These are phyloP conservation scores for Hypomontagnella submonticulosa DNA, from an alignment of 495 filamentous ascomycete species.

Conservation along the genomic window DNA sequence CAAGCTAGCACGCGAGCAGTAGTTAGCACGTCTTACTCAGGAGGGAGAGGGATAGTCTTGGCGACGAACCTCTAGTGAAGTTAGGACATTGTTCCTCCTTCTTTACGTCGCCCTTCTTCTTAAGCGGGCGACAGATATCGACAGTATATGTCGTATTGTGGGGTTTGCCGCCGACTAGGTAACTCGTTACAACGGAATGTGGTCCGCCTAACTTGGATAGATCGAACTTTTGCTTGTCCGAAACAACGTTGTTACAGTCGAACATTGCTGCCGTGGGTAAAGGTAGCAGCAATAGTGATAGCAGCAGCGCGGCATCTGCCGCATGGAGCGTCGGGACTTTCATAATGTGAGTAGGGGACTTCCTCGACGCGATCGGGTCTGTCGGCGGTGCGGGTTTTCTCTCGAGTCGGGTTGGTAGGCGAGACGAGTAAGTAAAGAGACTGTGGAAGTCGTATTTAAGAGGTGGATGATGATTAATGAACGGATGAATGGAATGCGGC, in stretches of 20 bases:
- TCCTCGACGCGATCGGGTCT: slow-evolving; percentile 25
- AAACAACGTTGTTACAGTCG: slow-evolving; percentile 70
- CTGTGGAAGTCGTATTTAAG: slow-evolving; percentile 13
- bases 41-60: slow-evolving; percentile 7
- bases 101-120: slow-evolving; percentile 58
- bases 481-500: slow-evolving; percentile 10
- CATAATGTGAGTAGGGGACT: slow-evolving; percentile 28
- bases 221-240: slow-evolving; percentile 70
- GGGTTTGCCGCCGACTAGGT: slow-evolving; percentile 56
- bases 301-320: slow-evolving; percentile 49
- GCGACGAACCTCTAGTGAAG: slow-evolving; percentile 67
- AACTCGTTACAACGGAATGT: slow-evolving; percentile 73
- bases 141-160: slow-evolving; percentile 88
- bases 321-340: slow-evolving; percentile 42
- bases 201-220: slow-evolving; percentile 74
- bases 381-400: slow-evolving; percentile 14
- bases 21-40: slow-evolving; percentile 13
- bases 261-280: slow-evolving; percentile 60
- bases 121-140: slow-evolving; percentile 79
- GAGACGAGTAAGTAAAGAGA: not conserved
- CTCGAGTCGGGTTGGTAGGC: not conserved
- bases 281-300: slow-evolving; percentile 61
- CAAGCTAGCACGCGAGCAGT: slow-evolving; percentile 68
- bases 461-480: slow-evolving; percentile 21
- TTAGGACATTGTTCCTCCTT: slow-evolving; percentile 68